phyloP scores from a whole-genome alignment of 169 alveolate species.

The Ichthyophthirius multifiliis region DNA sequence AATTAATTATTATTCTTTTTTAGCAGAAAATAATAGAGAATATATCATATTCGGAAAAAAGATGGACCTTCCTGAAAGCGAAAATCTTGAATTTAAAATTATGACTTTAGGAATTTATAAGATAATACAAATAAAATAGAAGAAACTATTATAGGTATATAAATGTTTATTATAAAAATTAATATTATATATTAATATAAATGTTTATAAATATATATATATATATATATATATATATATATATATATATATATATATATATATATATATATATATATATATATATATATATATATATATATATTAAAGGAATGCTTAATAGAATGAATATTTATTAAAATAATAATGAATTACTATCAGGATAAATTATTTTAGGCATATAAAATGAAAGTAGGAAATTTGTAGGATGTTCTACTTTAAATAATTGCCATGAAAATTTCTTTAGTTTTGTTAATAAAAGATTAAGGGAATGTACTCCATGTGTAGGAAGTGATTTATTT shows the following conservation, averaged over 20 bases:
- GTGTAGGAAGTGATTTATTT: background rate
- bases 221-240: too few relatives aligned
- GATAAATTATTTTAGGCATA: background rate
- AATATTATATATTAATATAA: background rate
- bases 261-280: too few relatives aligned
- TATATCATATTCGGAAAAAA: background rate
- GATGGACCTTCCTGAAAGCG: background rate
- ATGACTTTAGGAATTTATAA: background rate
- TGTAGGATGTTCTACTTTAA: background rate
- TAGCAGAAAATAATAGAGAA: background rate
- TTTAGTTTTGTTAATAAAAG: background rate
- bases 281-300: background rate
- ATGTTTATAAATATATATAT: too few relatives aligned
- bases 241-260: too few relatives aligned
- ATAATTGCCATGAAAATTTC: background rate
- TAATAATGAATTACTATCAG: background rate
- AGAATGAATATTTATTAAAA: background rate
- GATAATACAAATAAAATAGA: background rate
- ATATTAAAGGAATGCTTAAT: background rate
- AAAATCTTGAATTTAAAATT: background rate
- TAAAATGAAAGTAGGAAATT: background rate
- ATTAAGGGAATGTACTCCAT: background rate
- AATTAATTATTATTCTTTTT: background rate
- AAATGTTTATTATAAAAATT: background rate
- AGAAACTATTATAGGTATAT: background rate